Evolutionary conservation across 2,329 filamentous ascomycete genomes (phyloP).

Genomic region (Rutstroemia sydowiana): DNA sequence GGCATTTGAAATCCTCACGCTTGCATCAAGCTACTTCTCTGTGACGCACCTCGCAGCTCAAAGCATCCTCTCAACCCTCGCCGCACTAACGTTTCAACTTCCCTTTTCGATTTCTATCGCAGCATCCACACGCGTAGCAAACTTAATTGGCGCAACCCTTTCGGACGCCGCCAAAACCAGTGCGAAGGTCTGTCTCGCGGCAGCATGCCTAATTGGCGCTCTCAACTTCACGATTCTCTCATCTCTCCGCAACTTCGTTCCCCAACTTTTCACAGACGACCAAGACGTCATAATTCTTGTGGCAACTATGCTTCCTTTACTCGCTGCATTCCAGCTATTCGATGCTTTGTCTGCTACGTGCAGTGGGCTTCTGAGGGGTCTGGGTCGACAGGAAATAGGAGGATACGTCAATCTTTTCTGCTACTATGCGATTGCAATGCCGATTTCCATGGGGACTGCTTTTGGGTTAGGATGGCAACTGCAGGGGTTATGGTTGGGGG

Average conservation of each 20-base stretch:
- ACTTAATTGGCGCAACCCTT: slow-evolving; percentile 81
- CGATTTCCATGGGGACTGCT: slow-evolving; percentile 69
- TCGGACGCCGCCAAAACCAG: slow-evolving; percentile 73
- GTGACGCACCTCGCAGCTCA: slow-evolving; percentile 79
- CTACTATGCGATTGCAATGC: slow-evolving; percentile 82
- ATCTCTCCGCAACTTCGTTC: slow-evolving; percentile 63
- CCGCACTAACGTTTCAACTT: slow-evolving; percentile 78
- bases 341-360: slow-evolving; percentile 74
- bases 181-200: slow-evolving; percentile 65
- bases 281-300: slow-evolving; percentile 61
- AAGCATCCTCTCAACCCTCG: slow-evolving; percentile 72
- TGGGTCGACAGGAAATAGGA: slow-evolving; percentile 83
- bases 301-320: slow-evolving; percentile 65
- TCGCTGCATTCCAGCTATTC: slow-evolving; percentile 83
- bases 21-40: slow-evolving; percentile 74
- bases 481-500: slow-evolving; percentile 73
- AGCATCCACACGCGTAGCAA: slow-evolving; percentile 80
- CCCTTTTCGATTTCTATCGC: slow-evolving; percentile 89
- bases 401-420: slow-evolving; percentile 81
- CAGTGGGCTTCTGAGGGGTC: slow-evolving; percentile 77
- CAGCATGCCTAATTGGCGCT: slow-evolving; percentile 63
- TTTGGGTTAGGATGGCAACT: slow-evolving; percentile 75
- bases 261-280: slow-evolving; percentile 71
- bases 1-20: slow-evolving; percentile 83
- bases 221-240: slow-evolving; percentile 69